Percentiles rank a stretch among this genome's conserved stretches.
phyloP scores from a whole-genome alignment of 805 yeast species.

The Suhomyces emberorum region DNA sequence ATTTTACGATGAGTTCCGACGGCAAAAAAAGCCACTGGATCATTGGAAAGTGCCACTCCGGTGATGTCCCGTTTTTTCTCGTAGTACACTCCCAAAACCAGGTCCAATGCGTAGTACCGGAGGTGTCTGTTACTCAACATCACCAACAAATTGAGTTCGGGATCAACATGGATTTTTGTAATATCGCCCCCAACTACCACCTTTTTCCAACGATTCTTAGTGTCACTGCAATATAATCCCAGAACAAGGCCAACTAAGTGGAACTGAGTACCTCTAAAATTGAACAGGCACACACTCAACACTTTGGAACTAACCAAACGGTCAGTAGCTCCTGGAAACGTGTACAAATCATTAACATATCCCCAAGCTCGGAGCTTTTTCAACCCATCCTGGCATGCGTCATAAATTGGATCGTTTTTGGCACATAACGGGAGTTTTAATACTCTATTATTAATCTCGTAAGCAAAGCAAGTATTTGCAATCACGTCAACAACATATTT shows the following conservation, averaged over 20 bases:
- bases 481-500: constrained; percentile 54
- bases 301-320: constrained; percentile 34
- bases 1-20: constrained; percentile 68
- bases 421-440: constrained; percentile 52
- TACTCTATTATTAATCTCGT: constrained; percentile 52
- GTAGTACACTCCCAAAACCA: constrained; percentile 56
- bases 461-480: constrained; percentile 60
- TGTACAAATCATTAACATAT: constrained; percentile 24
- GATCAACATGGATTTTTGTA: constrained; percentile 58
- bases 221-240: constrained; percentile 59
- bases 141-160: constrained; percentile 52
- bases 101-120: constrained; percentile 60
- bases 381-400: constrained; percentile 20
- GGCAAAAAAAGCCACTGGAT: constrained; percentile 54
- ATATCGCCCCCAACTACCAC: constrained; percentile 52
- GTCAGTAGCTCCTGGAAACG: constrained; percentile 15
- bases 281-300: constrained; percentile 45
- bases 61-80: constrained; percentile 37
- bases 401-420: constrained; percentile 49
- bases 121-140: constrained; percentile 58
- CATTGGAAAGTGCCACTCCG: constrained; percentile 49
- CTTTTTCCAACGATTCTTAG: constrained; percentile 53
- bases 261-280: constrained; percentile 43
- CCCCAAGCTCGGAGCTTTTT: constrained; percentile 20
- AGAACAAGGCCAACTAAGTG: constrained; percentile 56